Evolutionary conservation across 2,329 filamentous ascomycete species (phyloP).

Genomic region (Plenodomus biglobosus): DNA sequence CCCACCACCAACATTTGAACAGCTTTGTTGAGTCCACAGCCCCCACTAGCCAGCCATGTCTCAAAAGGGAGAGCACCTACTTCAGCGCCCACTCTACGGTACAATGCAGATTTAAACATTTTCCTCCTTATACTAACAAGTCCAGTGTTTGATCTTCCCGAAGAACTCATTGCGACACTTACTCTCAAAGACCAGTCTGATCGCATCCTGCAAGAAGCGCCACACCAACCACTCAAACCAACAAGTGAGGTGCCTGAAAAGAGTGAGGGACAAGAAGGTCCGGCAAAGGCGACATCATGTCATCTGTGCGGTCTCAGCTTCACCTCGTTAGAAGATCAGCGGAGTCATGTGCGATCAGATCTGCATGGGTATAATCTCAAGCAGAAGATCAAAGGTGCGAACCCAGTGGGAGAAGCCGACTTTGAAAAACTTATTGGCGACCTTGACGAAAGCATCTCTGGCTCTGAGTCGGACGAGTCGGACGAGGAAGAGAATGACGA

Average conservation of each 20-base stretch:
- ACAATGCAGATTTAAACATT: neutral
- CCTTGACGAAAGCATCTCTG: constrained; percentile 88
- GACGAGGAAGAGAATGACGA: constrained; percentile 71
- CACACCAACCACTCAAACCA: constrained; percentile 7
- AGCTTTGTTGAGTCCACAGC: neutral
- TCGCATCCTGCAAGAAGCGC: constrained; percentile 18
- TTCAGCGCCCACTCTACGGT: constrained; percentile 46
- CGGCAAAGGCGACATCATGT: constrained; percentile 69
- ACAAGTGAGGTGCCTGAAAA: constrained; percentile 37
- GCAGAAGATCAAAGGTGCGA: constrained; percentile 75
- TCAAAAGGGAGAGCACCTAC: constrained; percentile 34
- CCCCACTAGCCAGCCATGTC: constrained; percentile 21
- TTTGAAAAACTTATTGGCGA: constrained; percentile 86
- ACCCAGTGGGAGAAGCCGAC: constrained; percentile 73
- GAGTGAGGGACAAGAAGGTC: constrained; percentile 44
- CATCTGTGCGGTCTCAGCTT: constrained; percentile 77
- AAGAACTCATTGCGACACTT: constrained; percentile 70
- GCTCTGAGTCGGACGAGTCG: constrained; percentile 72
- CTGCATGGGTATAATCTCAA: constrained; percentile 94
- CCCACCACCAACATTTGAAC: neutral
- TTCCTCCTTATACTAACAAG: constrained; percentile 11
- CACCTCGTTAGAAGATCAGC: constrained; percentile 73
- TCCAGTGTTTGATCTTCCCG: constrained; percentile 79
- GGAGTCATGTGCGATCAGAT: constrained; percentile 84
- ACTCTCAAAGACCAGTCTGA: constrained; percentile 53